phyloP scores from a whole-genome alignment of 352 stramenopile species.

The Bremia lactucae region DNA sequence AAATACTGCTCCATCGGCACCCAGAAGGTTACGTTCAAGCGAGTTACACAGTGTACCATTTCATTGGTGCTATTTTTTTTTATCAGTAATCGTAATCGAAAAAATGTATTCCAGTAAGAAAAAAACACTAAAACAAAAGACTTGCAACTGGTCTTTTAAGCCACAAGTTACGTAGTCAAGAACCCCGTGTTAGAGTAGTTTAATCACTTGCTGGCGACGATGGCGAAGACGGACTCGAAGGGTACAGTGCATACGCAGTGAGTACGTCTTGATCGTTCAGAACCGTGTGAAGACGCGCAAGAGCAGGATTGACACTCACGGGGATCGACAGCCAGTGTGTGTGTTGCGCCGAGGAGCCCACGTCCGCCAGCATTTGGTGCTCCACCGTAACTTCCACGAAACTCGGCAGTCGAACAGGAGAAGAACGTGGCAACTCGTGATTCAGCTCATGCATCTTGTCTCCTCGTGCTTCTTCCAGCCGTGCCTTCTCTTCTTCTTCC shows the following conservation, averaged over 20 bases:
- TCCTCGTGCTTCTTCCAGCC: background rate
- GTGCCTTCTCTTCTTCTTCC: constrained; percentile 6
- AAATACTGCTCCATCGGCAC: constrained; percentile 76
- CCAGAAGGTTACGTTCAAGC: background rate
- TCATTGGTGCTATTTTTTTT: background rate
- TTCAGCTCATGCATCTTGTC: constrained; percentile 1
- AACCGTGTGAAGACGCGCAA: constrained; percentile 28
- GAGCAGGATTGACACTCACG: constrained; percentile 16
- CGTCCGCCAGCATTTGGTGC: constrained; percentile 15
- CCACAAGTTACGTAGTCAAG: no score
- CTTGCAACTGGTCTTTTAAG: no score
- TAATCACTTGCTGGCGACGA: constrained; percentile 7
- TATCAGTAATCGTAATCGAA: no score
- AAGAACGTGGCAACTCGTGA: background rate
- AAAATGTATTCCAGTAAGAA: no score
- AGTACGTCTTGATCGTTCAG: constrained; percentile 23
- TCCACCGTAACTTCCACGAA: constrained; percentile 14
- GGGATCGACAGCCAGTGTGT: constrained; percentile 28
- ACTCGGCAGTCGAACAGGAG: background rate
- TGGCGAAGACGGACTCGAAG: constrained; percentile 9
- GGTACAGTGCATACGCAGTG: constrained; percentile 30
- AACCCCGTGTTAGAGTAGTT: no score
- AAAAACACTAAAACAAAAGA: no score
- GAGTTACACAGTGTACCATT: background rate
- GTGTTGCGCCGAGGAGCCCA: constrained; percentile 15